phyloP scores from a whole-genome alignment of 257 asterid genomes.

The Dorcoceras hygrometricum region DNA sequence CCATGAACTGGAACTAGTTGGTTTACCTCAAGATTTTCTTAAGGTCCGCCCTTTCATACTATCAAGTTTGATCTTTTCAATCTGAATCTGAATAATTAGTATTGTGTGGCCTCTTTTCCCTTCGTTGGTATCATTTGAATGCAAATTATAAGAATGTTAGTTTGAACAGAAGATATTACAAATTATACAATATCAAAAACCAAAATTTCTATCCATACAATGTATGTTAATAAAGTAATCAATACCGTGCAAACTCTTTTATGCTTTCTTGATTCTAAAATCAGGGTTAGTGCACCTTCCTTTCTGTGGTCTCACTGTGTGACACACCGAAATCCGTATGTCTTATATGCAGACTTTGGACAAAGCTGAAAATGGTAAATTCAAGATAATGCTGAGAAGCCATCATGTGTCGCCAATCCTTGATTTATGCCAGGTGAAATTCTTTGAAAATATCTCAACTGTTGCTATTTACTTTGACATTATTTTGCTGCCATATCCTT shows the following conservation, averaged over 20 bases:
- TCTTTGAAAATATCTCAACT: slow-evolving; percentile 1
- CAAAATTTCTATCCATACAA: not conserved
- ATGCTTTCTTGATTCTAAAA: slow-evolving; percentile 6
- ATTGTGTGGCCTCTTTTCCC: slow-evolving; percentile 10
- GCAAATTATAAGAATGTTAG: not conserved
- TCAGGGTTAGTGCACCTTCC: slow-evolving; percentile 8
- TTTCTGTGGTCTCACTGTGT: slow-evolving; percentile 10
- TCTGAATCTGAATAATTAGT: not conserved
- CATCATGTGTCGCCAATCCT: slow-evolving; percentile 81
- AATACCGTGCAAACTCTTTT: not conserved
- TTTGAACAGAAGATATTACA: slow-evolving; percentile 11
- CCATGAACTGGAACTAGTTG: slow-evolving; percentile 66
- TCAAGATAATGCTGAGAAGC: slow-evolving; percentile 67
- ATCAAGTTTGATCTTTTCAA: slow-evolving; percentile 5
- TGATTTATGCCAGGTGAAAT: slow-evolving; percentile 81
- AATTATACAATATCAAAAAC: not conserved
- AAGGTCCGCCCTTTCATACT: slow-evolving; percentile 46
- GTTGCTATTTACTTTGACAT: slow-evolving; percentile 13
- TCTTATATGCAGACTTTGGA: slow-evolving; percentile 66
- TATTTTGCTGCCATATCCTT: slow-evolving; percentile 11
- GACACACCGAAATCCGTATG: slow-evolving; percentile 14
- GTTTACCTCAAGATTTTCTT: slow-evolving; percentile 75
- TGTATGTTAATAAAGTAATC: not conserved
- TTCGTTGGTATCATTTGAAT: slow-evolving; percentile 18
- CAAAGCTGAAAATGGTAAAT: slow-evolving; percentile 64